These are phyloP conservation scores for Avena atlantica DNA, from an alignment of 176 grass and related monocot genomes.

Conservation along the genomic window DNA sequence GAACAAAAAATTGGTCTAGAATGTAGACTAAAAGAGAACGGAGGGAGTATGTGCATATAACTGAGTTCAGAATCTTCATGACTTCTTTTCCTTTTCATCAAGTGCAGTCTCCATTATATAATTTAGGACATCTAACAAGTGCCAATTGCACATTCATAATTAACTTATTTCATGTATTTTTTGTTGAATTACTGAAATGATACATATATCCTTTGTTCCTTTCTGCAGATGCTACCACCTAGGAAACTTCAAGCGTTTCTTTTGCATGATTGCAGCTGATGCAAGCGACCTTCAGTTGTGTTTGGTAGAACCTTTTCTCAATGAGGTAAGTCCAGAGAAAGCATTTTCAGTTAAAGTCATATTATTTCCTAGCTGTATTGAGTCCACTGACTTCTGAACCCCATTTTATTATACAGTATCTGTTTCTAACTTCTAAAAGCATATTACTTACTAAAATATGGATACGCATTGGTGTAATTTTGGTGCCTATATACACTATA, in stretches of 20 bases:
- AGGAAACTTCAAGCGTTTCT: slow-evolving; percentile 96
- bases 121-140: slow-evolving; percentile 31
- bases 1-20: too few relatives aligned
- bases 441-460: not conserved
- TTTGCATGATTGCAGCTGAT: slow-evolving; percentile 67
- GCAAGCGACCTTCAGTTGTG: slow-evolving; percentile 76
- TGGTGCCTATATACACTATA: slow-evolving; percentile 7
- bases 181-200: slow-evolving; percentile 26
- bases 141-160: slow-evolving; percentile 1
- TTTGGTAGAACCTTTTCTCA: slow-evolving; percentile 89
- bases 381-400: not conserved
- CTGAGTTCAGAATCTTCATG: slow-evolving; percentile 16
- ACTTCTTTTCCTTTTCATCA: slow-evolving; percentile 1
- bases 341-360: not conserved
- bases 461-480: not conserved
- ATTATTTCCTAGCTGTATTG: not conserved
- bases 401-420: not conserved
- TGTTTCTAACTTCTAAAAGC: not conserved
- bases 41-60: not conserved
- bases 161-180: slow-evolving; percentile 28
- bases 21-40: too few relatives aligned
- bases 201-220: slow-evolving; percentile 13
- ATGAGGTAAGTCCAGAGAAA: slow-evolving; percentile 58
- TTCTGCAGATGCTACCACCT: slow-evolving; percentile 70
- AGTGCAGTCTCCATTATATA: not conserved